Evolutionary conservation across 495 filamentous ascomycete species (phyloP).

Genomic region (Penicillium paradoxum): DNA sequence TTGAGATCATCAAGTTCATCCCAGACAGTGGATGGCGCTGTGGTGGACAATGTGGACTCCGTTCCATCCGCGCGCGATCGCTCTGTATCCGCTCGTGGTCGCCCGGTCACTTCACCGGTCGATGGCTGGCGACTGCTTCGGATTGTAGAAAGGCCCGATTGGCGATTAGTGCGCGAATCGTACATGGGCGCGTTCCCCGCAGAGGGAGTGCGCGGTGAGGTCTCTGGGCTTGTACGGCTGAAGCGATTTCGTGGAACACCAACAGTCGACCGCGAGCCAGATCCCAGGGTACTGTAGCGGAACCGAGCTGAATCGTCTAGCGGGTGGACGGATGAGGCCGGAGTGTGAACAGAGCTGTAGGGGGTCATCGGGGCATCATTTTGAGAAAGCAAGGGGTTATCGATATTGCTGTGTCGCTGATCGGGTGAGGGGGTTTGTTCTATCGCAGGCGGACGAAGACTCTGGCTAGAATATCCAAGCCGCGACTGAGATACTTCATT

Average conservation of each 20-base stretch:
- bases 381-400: slow-evolving; percentile 43
- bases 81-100: slow-evolving; percentile 40
- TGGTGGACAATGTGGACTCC: slow-evolving; percentile 79
- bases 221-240: slow-evolving; percentile 37
- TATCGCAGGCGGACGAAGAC: slow-evolving; percentile 34
- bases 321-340: slow-evolving; percentile 47
- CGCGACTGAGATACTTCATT: slow-evolving; percentile 31
- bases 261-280: slow-evolving; percentile 43
- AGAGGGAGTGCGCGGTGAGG: slow-evolving; percentile 41
- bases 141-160: slow-evolving; percentile 50
- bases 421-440: slow-evolving; percentile 42
- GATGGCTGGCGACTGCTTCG: slow-evolving; percentile 45
- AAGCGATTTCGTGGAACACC: slow-evolving; percentile 37
- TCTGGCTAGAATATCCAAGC: slow-evolving; percentile 37
- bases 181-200: slow-evolving; percentile 43
- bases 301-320: slow-evolving; percentile 43
- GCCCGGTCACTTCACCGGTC: slow-evolving; percentile 43
- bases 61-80: slow-evolving; percentile 57
- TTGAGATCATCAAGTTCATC: slow-evolving; percentile 96
- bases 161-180: slow-evolving; percentile 46
- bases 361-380: slow-evolving; percentile 36
- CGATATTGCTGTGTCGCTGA: slow-evolving; percentile 38
- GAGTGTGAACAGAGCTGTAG: slow-evolving; percentile 33
- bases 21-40: slow-evolving; percentile 90
- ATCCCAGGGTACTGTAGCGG: slow-evolving; percentile 34